Base-by-base conservation (phyloP, 1,139 yeast genomes). In the Blastobotrys aristatus region DNA sequence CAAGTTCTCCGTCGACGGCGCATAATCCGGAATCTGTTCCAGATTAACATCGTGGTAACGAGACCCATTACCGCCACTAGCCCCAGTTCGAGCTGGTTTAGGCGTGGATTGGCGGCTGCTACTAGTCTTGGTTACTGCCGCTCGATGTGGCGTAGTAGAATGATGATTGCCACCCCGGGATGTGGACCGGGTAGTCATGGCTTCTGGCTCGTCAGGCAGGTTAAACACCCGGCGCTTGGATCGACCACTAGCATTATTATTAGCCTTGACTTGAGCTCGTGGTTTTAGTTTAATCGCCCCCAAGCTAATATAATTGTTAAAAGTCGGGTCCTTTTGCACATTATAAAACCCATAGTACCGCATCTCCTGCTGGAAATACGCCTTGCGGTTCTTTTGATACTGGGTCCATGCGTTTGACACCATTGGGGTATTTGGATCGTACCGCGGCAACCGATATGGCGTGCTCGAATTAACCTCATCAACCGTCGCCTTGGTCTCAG, bases 1-100 rank as follows among this genome's bases (percentile, higher is more conserved):
- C 51, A 92, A 72, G 0, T 85, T 74, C 1, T 73, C 62, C 21
- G 72, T 50, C 0, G 86, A 69, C 4, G 97, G 97, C 6, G 92
- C 80, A 65, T 76, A 90, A 66, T 92, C 97, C n/a, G 66, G 67
- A 37, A 70, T 52, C 50, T 67, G 64, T 70, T 79, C 55, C 40
- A 55, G 46, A 34, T 59, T 60, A 41, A 67, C 57, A 49, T 70
- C 74, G 50, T 70, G 74, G 39, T 70, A 72, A 24, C 64, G 56
- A 33, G 65, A 57, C 10, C 32, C 36, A 31, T 11, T 21, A 13
- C 22, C 18, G 14, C 46, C 22, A 18, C 22, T 11, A 10, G 43
- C 22, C 4, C 48, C 47, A 18, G 50, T 42, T 22, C 43, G 48
- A 24, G 48, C 54, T 20, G 36, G 45, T 20, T 53, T 49, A 17